Percentiles rank a stretch among this genome's conserved stretches.
These are phyloP conservation scores for Sarcodon aspratus DNA, from an alignment of 768 basidiomycete species.

Conservation along the genomic window DNA sequence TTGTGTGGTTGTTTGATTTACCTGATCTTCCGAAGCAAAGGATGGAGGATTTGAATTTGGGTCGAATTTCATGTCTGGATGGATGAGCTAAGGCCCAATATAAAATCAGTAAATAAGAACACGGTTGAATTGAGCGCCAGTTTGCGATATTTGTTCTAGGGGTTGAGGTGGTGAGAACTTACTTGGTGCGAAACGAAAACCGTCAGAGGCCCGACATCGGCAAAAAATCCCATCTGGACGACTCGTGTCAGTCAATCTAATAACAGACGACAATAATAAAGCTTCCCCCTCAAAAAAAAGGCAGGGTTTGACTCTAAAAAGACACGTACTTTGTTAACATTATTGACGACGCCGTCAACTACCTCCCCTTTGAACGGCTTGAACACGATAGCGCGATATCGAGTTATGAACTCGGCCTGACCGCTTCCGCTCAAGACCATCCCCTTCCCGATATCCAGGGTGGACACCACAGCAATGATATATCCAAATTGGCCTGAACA, in stretches of 20 bases:
- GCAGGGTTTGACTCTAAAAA: too few relatives aligned
- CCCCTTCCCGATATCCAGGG: constrained; percentile 85
- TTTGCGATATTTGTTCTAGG: background rate
- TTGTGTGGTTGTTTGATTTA: constrained; percentile 15
- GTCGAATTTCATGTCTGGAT: constrained; percentile 90
- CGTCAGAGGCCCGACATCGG: constrained; percentile 86
- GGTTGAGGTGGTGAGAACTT: constrained; percentile 12
- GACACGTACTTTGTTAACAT: constrained; percentile 79
- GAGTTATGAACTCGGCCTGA: constrained; percentile 90
- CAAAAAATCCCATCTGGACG: constrained; percentile 95
- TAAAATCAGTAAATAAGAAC: background rate
- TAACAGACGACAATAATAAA: too few relatives aligned
- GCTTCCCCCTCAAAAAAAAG: background rate
- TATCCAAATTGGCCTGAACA: constrained; percentile 94
- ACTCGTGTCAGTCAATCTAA: background rate
- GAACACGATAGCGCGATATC: constrained; percentile 95
- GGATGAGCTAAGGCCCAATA: constrained; percentile 54
- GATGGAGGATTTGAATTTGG: constrained; percentile 96
- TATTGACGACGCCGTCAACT: constrained; percentile 91
- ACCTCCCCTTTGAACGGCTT: constrained; percentile 99
- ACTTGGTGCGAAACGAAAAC: constrained; percentile 97
- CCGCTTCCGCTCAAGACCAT: constrained; percentile 87
- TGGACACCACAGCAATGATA: constrained; percentile 86
- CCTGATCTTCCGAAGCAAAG: constrained; percentile 86
- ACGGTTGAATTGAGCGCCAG: background rate